A percentile compares a stretch with the other conserved stretches of the same genome.
Conservation (phyloP, 352 stramenopile genomes). For the Globisporangium alternatum region DNA sequence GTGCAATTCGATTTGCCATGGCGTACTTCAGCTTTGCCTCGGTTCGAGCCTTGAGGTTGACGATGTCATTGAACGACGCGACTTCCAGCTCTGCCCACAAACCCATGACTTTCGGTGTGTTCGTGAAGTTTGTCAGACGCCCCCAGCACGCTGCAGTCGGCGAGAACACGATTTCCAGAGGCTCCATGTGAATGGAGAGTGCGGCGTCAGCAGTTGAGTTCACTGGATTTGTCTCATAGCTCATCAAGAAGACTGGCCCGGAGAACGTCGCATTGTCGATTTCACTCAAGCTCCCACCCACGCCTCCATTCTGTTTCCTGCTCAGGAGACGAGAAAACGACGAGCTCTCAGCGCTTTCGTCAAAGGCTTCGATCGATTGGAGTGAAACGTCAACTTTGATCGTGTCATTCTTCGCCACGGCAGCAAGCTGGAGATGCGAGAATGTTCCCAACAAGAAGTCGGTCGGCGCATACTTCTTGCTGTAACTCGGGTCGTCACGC, state of each 20-base stretch:
- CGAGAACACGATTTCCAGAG: constrained; percentile 83
- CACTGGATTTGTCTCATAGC: constrained; percentile 74
- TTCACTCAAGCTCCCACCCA: constrained; percentile 36
- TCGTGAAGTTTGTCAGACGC: constrained; percentile 66
- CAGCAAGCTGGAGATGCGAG: constrained; percentile 71
- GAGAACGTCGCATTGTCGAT: constrained; percentile 63
- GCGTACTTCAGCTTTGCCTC: constrained; percentile 89
- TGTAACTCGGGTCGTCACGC: constrained; percentile 63
- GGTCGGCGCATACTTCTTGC: constrained; percentile 60
- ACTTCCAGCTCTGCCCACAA: constrained; percentile 87
- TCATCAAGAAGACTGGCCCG: constrained; percentile 79
- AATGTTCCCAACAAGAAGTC: constrained; percentile 81
- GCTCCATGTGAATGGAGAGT: constrained; percentile 83
- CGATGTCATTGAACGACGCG: constrained; percentile 87
- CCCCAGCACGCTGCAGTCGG: constrained; percentile 83
- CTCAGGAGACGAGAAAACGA: constrained; percentile 79
- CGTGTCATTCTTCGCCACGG: constrained; percentile 60
- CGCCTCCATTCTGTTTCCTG: constrained; percentile 45
- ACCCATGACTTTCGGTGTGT: constrained; percentile 72
- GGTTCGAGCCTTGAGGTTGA: constrained; percentile 85
- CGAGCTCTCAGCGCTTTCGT: constrained; percentile 84
- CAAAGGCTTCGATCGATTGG: constrained; percentile 82
- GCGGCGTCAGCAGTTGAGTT: constrained; percentile 66
- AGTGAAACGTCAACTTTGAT: constrained; percentile 83
- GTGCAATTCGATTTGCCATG: constrained; percentile 81